Evolutionary conservation across 176 grass and related monocot genomes (phyloP).

Genomic region (Oryza coarctata): DNA sequence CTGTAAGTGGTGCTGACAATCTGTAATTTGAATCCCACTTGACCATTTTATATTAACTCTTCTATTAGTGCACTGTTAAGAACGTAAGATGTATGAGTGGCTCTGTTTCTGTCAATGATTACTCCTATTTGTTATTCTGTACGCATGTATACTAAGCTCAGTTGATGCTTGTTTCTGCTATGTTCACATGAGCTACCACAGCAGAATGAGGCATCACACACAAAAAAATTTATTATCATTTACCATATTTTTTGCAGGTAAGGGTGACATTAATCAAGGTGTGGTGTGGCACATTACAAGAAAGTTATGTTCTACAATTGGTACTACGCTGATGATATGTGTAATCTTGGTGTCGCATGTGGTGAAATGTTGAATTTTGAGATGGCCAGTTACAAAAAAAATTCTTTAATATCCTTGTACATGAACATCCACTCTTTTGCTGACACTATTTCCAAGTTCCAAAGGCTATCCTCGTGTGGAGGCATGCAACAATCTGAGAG

Average conservation of each 20-base stretch:
- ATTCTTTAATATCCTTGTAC: constrained; percentile 11
- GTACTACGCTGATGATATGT: constrained; percentile 99
- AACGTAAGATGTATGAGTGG: too few relatives aligned
- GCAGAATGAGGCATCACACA: too few relatives aligned
- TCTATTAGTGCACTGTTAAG: too few relatives aligned
- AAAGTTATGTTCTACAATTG: constrained; percentile 96
- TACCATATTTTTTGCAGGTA: constrained; percentile 53
- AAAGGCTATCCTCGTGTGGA: constrained; percentile 97
- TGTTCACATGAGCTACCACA: too few relatives aligned
- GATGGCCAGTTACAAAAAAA: constrained; percentile 67
- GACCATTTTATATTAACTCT: too few relatives aligned
- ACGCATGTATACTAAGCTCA: too few relatives aligned
- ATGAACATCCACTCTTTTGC: constrained; percentile 27
- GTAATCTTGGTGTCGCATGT: constrained; percentile 98
- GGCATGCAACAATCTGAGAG: constrained; percentile 96
- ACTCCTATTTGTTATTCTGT: too few relatives aligned
- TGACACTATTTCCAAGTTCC: constrained; percentile 27
- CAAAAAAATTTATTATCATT: too few relatives aligned
- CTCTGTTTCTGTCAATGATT: too few relatives aligned
- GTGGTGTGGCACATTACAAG: constrained; percentile 97
- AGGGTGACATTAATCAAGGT: constrained; percentile 97
- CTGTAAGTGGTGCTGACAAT: too few relatives aligned
- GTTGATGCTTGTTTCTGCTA: too few relatives aligned
- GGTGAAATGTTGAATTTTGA: constrained; percentile 99
- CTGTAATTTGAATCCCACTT: too few relatives aligned